Percentiles rank a stretch among this genome's conserved stretches.
phyloP scores from a whole-genome alignment of 2,329 filamentous ascomycete genomes.

The Corynespora cassiicola region DNA sequence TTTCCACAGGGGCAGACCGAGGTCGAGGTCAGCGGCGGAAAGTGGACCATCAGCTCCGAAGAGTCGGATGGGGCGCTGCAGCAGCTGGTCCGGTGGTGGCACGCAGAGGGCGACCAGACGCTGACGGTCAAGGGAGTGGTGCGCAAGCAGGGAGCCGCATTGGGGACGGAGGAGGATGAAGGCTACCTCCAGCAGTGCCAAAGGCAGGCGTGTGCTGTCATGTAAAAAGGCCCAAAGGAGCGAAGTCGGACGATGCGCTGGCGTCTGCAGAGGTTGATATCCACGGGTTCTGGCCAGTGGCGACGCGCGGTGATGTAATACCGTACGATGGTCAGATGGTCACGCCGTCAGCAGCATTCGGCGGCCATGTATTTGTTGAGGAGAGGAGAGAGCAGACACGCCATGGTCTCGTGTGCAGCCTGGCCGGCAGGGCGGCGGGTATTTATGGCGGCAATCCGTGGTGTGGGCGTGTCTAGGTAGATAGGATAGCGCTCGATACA shows the following conservation, averaged over 20 bases:
- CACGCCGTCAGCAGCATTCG: slow-evolving; percentile 34
- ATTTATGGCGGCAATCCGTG: too few species aligned
- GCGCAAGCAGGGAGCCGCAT: slow-evolving; percentile 56
- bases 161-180: slow-evolving; percentile 71
- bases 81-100: slow-evolving; percentile 91
- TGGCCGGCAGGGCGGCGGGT: slow-evolving; percentile 10
- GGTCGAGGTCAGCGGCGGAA: slow-evolving; percentile 81
- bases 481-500: too few species aligned
- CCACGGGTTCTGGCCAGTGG: neutral
- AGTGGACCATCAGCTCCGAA: slow-evolving; percentile 83
- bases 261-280: slow-evolving; percentile 15
- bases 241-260: slow-evolving; percentile 8
- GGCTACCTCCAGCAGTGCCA: slow-evolving; percentile 75
- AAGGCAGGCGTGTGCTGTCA: slow-evolving; percentile 51
- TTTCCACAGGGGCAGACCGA: slow-evolving; percentile 77
- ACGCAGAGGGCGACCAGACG: slow-evolving; percentile 81
- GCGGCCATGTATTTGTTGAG: slow-evolving; percentile 13
- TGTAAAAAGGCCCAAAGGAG: slow-evolving; percentile 41
- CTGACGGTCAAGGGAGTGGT: slow-evolving; percentile 78
- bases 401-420: too few species aligned
- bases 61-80: slow-evolving; percentile 72
- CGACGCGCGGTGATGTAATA: slow-evolving; percentile 29
- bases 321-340: slow-evolving; percentile 37
- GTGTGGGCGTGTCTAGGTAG: too few species aligned
- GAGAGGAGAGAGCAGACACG: too few species aligned